These are phyloP conservation scores for Talaromyces funiculosus DNA, from an alignment of 2,329 filamentous ascomycete species.

Conservation along the genomic window DNA sequence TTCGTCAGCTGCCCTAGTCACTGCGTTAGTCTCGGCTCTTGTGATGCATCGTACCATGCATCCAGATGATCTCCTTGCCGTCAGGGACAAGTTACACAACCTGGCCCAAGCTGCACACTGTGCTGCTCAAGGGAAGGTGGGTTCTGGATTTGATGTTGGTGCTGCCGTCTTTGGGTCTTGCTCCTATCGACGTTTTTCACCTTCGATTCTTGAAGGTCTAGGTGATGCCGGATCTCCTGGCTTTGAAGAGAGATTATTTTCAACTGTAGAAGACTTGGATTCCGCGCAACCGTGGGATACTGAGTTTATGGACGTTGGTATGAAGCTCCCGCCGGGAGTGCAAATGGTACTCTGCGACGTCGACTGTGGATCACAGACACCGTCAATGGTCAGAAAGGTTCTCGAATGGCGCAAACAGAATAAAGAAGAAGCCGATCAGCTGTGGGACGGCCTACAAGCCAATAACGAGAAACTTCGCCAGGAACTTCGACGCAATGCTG, in stretches of 20 bases:
- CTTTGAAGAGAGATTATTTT: constrained; percentile 62
- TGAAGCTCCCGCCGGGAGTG: constrained; percentile 66
- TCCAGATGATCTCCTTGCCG: constrained; percentile 41
- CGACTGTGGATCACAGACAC: constrained; percentile 86
- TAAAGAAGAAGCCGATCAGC: constrained; percentile 54
- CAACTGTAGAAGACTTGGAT: constrained; percentile 58
- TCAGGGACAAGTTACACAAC: constrained; percentile 70
- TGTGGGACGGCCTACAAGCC: constrained; percentile 71
- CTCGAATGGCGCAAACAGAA: constrained; percentile 71
- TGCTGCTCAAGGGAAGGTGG: constrained; percentile 92
- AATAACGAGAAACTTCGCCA: constrained; percentile 66
- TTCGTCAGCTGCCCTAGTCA: constrained; percentile 90
- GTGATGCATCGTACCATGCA: constrained; percentile 41
- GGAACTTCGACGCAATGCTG: constrained; percentile 54
- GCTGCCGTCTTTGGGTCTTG: constrained; percentile 89
- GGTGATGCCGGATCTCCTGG: constrained; percentile 60
- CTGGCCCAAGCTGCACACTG: constrained; percentile 91
- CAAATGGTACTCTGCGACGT: constrained; percentile 92
- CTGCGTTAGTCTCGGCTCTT: constrained; percentile 61
- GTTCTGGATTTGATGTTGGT: constrained; percentile 92
- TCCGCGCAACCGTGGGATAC: constrained; percentile 64
- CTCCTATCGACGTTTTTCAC: constrained; percentile 87
- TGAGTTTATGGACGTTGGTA: constrained; percentile 63
- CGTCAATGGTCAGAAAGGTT: constrained; percentile 91
- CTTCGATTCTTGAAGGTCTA: constrained; percentile 61